Conservation (phyloP, 1,284 basidiomycete species). For the Ganoderma boninense region DNA sequence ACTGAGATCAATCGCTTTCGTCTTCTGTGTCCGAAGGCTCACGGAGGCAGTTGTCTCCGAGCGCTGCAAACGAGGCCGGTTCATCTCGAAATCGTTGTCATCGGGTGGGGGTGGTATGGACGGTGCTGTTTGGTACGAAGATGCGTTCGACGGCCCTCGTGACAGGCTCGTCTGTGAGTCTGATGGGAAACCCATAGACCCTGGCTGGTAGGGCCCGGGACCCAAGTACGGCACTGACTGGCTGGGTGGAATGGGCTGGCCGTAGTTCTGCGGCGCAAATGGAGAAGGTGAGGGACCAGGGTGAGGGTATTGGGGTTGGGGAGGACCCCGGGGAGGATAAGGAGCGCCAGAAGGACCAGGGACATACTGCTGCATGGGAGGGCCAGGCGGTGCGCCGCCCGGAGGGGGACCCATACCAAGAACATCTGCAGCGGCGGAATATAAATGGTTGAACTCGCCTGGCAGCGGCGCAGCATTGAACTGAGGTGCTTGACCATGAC, state of each 20-base stretch:
- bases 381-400: slow-evolving; percentile 33
- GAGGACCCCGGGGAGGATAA: slow-evolving; percentile 29
- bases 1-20: slow-evolving; percentile 85
- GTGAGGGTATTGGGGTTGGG: slow-evolving; percentile 29
- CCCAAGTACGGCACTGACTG: slow-evolving; percentile 34
- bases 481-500: slow-evolving; percentile 46
- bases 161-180: slow-evolving; percentile 30
- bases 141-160: slow-evolving; percentile 26
- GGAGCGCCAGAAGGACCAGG: slow-evolving; percentile 25
- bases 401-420: slow-evolving; percentile 77
- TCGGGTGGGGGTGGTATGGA: slow-evolving; percentile 43
- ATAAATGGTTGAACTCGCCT: slow-evolving; percentile 61
- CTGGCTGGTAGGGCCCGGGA: slow-evolving; percentile 36
- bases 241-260: slow-evolving; percentile 27
- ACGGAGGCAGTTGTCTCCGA: slow-evolving; percentile 66
- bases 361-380: slow-evolving; percentile 27
- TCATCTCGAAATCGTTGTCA: slow-evolving; percentile 57
- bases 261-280: slow-evolving; percentile 25
- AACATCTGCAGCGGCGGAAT: slow-evolving; percentile 82
- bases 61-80: slow-evolving; percentile 62
- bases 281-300: slow-evolving; percentile 26
- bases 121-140: slow-evolving; percentile 36
- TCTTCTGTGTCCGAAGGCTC: slow-evolving; percentile 70
- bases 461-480: slow-evolving; percentile 39
- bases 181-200: slow-evolving; percentile 29